Base-by-base conservation (phyloP, 1,284 basidiomycete species). In the Leccinum solheimii region DNA sequence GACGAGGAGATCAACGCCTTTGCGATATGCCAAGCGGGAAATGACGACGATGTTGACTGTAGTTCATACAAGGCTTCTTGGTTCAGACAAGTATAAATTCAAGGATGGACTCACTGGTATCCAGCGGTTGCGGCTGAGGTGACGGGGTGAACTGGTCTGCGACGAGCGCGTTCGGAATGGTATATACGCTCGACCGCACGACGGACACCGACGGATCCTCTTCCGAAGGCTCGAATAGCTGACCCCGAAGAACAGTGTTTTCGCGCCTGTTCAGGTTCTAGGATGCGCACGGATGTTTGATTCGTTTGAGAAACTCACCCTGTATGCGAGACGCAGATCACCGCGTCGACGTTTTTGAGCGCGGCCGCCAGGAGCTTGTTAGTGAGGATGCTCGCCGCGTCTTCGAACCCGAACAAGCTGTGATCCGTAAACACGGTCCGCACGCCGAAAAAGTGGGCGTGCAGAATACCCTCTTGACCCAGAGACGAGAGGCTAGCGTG, bases 261-360 rank as follows among this genome's bases (percentile, higher is more conserved):
- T 99, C 97, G 43, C 92, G 88, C 34, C 92, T 93, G 64, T 52
- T 51, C 9, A 49, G 13, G 45, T 49, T 51, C 16, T 5, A 26
- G 16, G 50, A 8, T 27, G 11, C 16, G 13, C 0, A 49, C 3
- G 10, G 26, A 30, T 30, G 3, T 8, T 50, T 26, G 26, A 11
- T 19, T 13, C n/a, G 1, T 51, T 51, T 3, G 6, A 4, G 2
- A 3, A 14, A 75, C 84, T 67, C 70, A 94, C 94, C 95, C 95
- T 0, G 95, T 98, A 76, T 99, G 92, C n/a, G 94, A 96, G 55
- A 99, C 97, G 70, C 95, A 98, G 36, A 98, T 95, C 0, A 94
- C 94, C 0, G 90, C 93, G 66, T 98, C 97, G 0, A 96, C 91
- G 73, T 97, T 96, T 64, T 89, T 86, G 68, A 99, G 78, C 1